Evolutionary conservation across 108 stramenopile species (phyloP).

Genomic region (Skeletonema marinoi): DNA sequence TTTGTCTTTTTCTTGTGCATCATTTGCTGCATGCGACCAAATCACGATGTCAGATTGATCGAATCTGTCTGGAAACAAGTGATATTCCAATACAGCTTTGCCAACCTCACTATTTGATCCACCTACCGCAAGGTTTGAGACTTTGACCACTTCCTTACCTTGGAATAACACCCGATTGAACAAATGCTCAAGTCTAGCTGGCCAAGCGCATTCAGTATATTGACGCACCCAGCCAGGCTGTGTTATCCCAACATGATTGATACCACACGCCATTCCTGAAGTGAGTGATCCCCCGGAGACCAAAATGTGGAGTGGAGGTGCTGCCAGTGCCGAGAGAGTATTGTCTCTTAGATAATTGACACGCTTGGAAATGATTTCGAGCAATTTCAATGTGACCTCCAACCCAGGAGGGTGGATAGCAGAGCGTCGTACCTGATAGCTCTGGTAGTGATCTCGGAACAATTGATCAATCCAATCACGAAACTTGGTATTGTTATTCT

Average conservation of each 20-base stretch:
- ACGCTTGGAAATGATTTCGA: no score
- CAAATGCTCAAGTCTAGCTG: not conserved
- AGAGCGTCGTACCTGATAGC: no score
- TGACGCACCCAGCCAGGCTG: not conserved
- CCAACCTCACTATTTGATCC: not conserved
- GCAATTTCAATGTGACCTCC: no score
- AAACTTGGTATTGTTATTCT: no score
- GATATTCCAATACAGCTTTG: not conserved
- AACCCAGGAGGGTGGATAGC: no score
- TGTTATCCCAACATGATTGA: not conserved
- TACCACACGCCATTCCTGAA: not conserved
- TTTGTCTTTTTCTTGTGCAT: not conserved
- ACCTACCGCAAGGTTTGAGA: not conserved
- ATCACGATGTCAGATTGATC: not conserved
- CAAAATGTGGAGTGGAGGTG: not conserved
- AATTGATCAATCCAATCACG: no score
- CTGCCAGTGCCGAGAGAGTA: no score
- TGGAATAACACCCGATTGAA: constrained; percentile 3
- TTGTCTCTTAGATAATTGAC: no score
- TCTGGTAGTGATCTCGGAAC: no score
- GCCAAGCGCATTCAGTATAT: not conserved
- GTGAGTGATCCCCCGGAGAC: not conserved
- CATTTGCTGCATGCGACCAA: constrained; percentile 3
- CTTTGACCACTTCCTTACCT: not conserved
- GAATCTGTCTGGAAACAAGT: not conserved